These are phyloP conservation scores for Diaporthe citri DNA, from an alignment of 2,329 filamentous ascomycete species.

Conservation along the genomic window DNA sequence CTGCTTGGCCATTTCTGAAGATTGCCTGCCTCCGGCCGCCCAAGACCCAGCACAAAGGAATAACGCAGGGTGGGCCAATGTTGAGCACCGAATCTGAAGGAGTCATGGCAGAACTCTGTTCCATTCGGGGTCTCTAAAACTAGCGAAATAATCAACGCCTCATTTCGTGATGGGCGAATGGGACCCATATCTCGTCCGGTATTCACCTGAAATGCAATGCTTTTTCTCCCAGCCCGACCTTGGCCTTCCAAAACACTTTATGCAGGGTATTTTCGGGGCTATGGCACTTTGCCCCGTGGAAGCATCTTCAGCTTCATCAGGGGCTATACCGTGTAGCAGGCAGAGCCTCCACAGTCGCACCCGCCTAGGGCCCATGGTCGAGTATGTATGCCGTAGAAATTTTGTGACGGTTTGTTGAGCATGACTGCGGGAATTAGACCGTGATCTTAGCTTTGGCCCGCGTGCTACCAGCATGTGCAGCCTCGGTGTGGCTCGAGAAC, in stretches of 20 bases:
- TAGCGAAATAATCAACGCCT: constrained; percentile 30
- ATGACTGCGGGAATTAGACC: constrained; percentile 66
- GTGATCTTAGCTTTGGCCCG: constrained; percentile 95
- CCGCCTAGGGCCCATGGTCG: background rate
- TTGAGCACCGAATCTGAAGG: background rate
- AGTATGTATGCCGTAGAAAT: constrained; percentile 14
- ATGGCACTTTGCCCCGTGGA: constrained; percentile 24
- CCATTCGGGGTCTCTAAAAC: constrained; percentile 27
- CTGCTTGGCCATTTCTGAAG: background rate
- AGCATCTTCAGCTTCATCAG: background rate
- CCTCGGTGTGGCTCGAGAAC: constrained; percentile 97
- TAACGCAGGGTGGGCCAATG: background rate
- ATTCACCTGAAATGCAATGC: constrained; percentile 26
- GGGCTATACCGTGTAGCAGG: background rate
- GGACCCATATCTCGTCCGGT: constrained; percentile 20
- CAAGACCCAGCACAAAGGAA: background rate
- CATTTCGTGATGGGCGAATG: constrained; percentile 29
- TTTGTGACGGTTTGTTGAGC: constrained; percentile 15
- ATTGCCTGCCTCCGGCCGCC: background rate
- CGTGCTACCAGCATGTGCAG: constrained; percentile 91
- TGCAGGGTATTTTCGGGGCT: constrained; percentile 35
- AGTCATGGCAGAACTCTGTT: background rate
- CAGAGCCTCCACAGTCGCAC: background rate
- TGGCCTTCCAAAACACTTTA: constrained; percentile 23
- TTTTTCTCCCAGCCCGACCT: constrained; percentile 21